Base-by-base conservation (phyloP, 2,329 filamentous ascomycete genomes). In the Calonectria pseudoturangicola region DNA sequence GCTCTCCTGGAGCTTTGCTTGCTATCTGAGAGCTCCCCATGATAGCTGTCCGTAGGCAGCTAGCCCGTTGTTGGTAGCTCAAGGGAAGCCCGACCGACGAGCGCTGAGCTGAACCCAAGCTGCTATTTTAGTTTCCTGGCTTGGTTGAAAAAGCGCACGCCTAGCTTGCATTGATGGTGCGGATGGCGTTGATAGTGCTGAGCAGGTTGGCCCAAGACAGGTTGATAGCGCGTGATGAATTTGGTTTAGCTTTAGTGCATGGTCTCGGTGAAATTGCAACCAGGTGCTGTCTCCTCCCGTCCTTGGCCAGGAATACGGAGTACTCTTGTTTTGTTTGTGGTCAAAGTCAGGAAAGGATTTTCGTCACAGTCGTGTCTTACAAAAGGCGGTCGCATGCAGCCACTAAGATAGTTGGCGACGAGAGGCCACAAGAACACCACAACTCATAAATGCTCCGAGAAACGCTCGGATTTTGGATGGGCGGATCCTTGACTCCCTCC, bases 141-240 rank as follows among this genome's bases (percentile, higher is more conserved):
- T 45, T 62, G 58, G 39, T 39, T 45, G 16, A 27, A 45, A 62
- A 45, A 18, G 27, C 15, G 36, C 39, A 21, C 9, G 36, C 25
- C 58, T 58, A 58, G 54, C 54, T 54, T 39, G 63, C 65, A 43
- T 58, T 27, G 21, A 58, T 58, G 65, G 65, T 25, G 50, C 39
- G 27, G 65, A 67, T 58, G 65, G 65, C 65, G 65, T 47, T 36
- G 18, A 21, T 47, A 67, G 65, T 48, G 39, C 50, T 58, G 65
- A 67, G 54, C 33, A 43, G 45, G 63, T 15, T 25, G 12, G 15
- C 25, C 33, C 8, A 39, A 54, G 21, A 13, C 30, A 39, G 21
- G 39, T 21, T 39, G 30, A 25, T 36, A n/a, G 51, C n/a, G 30
- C 30, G 33, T 39, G 54, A 39, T 51, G 39, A n/a, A 48, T 65